Evolutionary conservation across 2,329 filamentous ascomycete genomes (phyloP), one percentile per base, ranked within the genome.

Genomic region (Ophiostoma novo-ulmi): DNA sequence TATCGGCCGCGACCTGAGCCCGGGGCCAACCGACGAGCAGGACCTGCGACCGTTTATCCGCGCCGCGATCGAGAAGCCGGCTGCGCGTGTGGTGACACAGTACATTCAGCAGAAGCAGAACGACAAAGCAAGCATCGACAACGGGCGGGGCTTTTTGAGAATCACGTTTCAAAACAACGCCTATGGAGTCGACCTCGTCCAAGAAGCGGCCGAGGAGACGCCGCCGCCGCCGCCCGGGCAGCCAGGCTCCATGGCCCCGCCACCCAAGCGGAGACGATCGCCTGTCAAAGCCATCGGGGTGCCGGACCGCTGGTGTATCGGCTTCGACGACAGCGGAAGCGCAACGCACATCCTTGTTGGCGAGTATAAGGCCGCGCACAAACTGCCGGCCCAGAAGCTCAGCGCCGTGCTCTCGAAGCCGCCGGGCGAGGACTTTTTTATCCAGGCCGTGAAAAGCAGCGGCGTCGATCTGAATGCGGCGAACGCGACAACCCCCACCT

Each of bases 351-450:
- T 71, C 14, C 41, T 71, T 1, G 71, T 71, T 1, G 71, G 70
- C 14, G 70, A 72, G 26, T 64, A 64, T 68, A 72, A 72, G 61
- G 44, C 71, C 1, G 68, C 70, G 31, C 70, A 72, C 39, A 61
- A 31, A 7, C 44, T 72, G 1, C 68, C 36, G 7, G 64, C 31
- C 2, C 3, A 35, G 55, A 69, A 64, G 58, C 68, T 69, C 36
- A 13, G 7, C 38, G 5, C 10, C 8, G 68, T 69, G 20, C 10
- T 69, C 36, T 64, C 68, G 3, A 17, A 1, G 11, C 5, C 8
- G 20, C 71, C 71, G 1, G 26, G 31, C 20, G 68, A 70, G 11
- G 55, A 69, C 52, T 72, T 72, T 36, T 72, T 72, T 44, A 3
- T 55, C 3, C 48, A n/a, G 65, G 71, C 68, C 7, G 20, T 55